Conservation (phyloP, 345 rosid genomes). For the Ceriops zippeliana region DNA sequence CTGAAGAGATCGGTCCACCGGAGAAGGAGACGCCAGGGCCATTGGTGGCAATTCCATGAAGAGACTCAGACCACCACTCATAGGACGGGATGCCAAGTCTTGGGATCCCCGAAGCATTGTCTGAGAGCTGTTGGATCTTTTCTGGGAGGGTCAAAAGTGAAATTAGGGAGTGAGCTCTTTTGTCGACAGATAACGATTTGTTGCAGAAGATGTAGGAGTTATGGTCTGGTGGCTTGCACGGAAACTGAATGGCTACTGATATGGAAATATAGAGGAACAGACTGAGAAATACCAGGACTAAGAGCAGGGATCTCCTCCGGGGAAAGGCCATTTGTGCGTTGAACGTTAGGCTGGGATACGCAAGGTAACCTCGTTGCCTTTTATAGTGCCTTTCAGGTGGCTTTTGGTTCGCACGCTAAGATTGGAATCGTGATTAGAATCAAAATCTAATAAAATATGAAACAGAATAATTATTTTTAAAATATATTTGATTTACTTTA, state of each 20-base stretch:
- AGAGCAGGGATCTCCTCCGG: background rate
- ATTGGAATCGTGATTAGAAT: too few species aligned
- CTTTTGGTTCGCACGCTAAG: too few species aligned
- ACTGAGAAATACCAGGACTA: slow-evolving; percentile 4
- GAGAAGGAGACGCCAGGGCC: slow-evolving; percentile 80
- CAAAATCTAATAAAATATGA: too few species aligned
- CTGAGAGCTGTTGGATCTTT: slow-evolving; percentile 63
- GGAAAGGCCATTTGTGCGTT: slow-evolving; percentile 13
- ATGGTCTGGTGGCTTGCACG: slow-evolving; percentile 54
- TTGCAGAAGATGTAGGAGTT: slow-evolving; percentile 64
- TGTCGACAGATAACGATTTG: slow-evolving; percentile 42
- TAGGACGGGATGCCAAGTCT: slow-evolving; percentile 80
- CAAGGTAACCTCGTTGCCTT: too few species aligned
- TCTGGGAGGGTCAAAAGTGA: slow-evolving; percentile 70
- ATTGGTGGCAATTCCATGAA: slow-evolving; percentile 80
- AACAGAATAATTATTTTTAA: too few species aligned
- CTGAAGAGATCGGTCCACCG: slow-evolving; percentile 53
- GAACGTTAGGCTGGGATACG: background rate
- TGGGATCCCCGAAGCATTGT: slow-evolving; percentile 63
- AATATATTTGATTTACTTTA: too few species aligned
- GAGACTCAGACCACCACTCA: slow-evolving; percentile 97
- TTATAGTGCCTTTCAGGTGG: too few species aligned
- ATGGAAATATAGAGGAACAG: slow-evolving; percentile 10
- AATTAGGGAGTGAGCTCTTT: slow-evolving; percentile 63
- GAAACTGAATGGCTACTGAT: slow-evolving; percentile 34